Conservation (phyloP, 1,139 yeast genomes). For the Saccharomyces uvarum region DNA sequence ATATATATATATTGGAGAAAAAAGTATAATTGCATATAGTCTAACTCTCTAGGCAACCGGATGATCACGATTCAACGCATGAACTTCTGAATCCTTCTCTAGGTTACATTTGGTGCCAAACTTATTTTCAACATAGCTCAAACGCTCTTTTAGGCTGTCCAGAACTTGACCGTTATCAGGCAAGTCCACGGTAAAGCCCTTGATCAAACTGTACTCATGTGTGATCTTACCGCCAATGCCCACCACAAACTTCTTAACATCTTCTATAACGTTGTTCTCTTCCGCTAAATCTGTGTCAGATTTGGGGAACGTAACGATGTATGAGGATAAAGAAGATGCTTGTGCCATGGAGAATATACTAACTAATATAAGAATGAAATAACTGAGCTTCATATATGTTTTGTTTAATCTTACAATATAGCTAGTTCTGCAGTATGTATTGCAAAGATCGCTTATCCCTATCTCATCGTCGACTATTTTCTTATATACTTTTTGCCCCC, state of each 20-base stretch:
- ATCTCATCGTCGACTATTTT: neutral
- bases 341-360: neutral
- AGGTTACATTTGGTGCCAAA: constrained; percentile 11
- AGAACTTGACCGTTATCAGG: constrained; percentile 22
- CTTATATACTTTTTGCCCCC: neutral
- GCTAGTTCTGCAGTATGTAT: neutral
- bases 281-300: neutral
- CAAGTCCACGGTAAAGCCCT: constrained; percentile 37
- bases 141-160: constrained; percentile 18
- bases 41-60: neutral
- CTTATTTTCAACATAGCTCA: constrained; percentile 24
- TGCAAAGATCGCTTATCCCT: neutral
- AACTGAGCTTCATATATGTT: neutral
- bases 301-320: neutral
- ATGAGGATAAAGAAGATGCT: neutral
- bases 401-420: neutral
- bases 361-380: neutral
- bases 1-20: neutral
- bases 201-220: constrained; percentile 37
- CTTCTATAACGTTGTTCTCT: constrained; percentile 2
- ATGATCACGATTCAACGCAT: constrained; percentile 7
- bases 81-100: constrained; percentile 21
- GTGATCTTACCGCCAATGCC: constrained; percentile 35
- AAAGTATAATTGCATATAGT: neutral
- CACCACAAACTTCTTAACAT: constrained; percentile 21